phyloP scores from a whole-genome alignment of 2,329 filamentous ascomycete genomes.

The Exophiala aquamarina region DNA sequence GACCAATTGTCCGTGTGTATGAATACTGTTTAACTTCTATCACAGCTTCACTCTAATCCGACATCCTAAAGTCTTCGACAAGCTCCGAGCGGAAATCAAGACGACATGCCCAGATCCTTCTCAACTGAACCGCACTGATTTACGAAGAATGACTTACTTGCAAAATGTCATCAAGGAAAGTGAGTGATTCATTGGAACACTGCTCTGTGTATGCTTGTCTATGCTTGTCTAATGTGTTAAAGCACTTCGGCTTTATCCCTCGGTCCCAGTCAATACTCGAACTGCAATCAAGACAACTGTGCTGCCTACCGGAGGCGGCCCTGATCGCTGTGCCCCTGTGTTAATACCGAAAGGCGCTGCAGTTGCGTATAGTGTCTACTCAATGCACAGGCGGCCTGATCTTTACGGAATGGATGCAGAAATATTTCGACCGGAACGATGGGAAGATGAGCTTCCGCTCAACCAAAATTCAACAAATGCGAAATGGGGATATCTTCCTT shows the following conservation, averaged over 20 bases:
- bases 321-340: conserved; percentile 46
- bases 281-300: conserved; percentile 40
- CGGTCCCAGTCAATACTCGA: conserved; percentile 40
- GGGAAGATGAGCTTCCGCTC: conserved; percentile 35
- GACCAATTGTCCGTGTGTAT: conserved; percentile 46
- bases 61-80: conserved; percentile 37
- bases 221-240: conserved; percentile 17
- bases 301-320: conserved; percentile 50
- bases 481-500: conserved; percentile 55
- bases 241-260: conserved; percentile 45
- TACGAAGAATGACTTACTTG: conserved; percentile 46
- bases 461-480: background rate
- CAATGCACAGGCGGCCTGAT: conserved; percentile 31
- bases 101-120: background rate
- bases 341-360: conserved; percentile 48
- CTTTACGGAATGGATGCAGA: conserved; percentile 34
- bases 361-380: conserved; percentile 45
- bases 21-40: conserved; percentile 33
- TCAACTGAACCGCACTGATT: background rate
- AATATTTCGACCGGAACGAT: conserved; percentile 37
- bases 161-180: conserved; percentile 41
- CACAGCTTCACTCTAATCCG: conserved; percentile 27
- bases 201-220: conserved; percentile 28
- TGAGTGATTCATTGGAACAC: conserved; percentile 43
- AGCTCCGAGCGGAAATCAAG: conserved; percentile 32